Evolutionary conservation across 2,329 filamentous ascomycete species (phyloP).

Genomic region (Nigrospora sphaerica): DNA sequence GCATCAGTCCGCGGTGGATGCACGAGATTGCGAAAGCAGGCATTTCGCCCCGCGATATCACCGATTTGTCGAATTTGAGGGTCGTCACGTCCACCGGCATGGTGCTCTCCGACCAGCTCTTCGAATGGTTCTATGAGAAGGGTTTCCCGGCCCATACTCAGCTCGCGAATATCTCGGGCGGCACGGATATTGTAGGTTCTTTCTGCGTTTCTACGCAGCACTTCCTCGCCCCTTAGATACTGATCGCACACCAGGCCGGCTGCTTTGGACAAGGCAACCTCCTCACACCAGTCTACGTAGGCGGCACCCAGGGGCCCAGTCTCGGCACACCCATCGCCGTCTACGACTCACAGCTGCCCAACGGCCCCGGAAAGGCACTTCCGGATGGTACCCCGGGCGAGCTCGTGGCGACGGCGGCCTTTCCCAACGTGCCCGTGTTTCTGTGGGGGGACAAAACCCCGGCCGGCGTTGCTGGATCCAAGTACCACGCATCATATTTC

Average conservation of each 20-base stretch:
- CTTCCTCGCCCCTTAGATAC: background rate
- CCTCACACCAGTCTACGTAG: constrained; percentile 57
- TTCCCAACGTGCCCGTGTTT: constrained; percentile 68
- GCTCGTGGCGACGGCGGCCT: constrained; percentile 61
- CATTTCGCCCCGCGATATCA: constrained; percentile 53
- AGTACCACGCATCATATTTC: constrained; percentile 56
- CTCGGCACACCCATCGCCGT: constrained; percentile 45
- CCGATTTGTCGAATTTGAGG: constrained; percentile 54
- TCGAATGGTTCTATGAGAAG: constrained; percentile 70
- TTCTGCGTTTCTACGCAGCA: background rate
- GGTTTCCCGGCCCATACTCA: constrained; percentile 63
- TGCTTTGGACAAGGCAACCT: constrained; percentile 61
- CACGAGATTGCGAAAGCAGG: constrained; percentile 61
- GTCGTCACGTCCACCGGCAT: constrained; percentile 70
- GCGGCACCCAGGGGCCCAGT: constrained; percentile 42
- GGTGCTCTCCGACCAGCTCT: constrained; percentile 70
- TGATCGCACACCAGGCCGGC: constrained; percentile 36
- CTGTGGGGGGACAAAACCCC: constrained; percentile 50
- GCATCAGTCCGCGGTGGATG: constrained; percentile 71
- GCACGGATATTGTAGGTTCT: constrained; percentile 62
- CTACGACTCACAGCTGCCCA: constrained; percentile 56
- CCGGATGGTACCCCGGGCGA: constrained; percentile 62
- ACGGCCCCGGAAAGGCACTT: constrained; percentile 34
- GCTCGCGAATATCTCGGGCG: constrained; percentile 67
- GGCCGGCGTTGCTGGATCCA: constrained; percentile 38